phyloP scores from a whole-genome alignment of 495 filamentous ascomycete species.

The Annulohypoxylon stygium region DNA sequence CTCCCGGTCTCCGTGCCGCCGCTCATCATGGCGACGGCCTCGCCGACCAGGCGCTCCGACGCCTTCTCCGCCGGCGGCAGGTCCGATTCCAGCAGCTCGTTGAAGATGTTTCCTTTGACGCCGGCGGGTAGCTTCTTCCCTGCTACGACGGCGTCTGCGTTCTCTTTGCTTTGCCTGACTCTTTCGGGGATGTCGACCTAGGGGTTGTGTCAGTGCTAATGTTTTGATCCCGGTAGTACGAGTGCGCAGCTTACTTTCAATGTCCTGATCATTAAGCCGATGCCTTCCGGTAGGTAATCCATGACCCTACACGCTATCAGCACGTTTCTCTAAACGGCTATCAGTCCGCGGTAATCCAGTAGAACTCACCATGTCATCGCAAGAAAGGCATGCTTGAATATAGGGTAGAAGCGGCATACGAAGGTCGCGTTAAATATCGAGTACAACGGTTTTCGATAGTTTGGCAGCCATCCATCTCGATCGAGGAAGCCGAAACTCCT shows the following conservation, averaged over 20 bases:
- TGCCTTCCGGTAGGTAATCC: conserved; percentile 24
- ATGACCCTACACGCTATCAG: conserved; percentile 20
- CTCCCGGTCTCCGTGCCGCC: conserved; percentile 66
- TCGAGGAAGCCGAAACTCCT: conserved; percentile 39
- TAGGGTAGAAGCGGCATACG: conserved; percentile 38
- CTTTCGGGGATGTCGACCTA: conserved; percentile 31
- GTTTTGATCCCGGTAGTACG: not conserved
- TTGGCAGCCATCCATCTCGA: conserved; percentile 36
- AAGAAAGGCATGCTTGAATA: conserved; percentile 9
- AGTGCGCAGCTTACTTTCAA: conserved; percentile 23
- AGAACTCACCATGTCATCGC: conserved; percentile 18
- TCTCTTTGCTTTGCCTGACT: conserved; percentile 14
- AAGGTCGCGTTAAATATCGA: conserved; percentile 16
- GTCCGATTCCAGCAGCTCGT: conserved; percentile 13
- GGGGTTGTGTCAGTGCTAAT: not conserved
- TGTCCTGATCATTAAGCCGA: conserved; percentile 15
- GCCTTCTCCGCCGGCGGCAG: conserved; percentile 20
- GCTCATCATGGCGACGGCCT: conserved; percentile 59
- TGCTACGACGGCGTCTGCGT: conserved; percentile 2
- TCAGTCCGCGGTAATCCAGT: not conserved
- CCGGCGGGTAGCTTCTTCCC: conserved; percentile 13
- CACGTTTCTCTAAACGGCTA: not conserved
- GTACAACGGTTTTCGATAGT: conserved; percentile 32
- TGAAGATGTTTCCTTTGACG: conserved; percentile 14
- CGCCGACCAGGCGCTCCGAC: conserved; percentile 37